These are phyloP conservation scores for Microbotryum silenes-acaulis DNA, from an alignment of 1,284 basidiomycete species.

Conservation along the genomic window DNA sequence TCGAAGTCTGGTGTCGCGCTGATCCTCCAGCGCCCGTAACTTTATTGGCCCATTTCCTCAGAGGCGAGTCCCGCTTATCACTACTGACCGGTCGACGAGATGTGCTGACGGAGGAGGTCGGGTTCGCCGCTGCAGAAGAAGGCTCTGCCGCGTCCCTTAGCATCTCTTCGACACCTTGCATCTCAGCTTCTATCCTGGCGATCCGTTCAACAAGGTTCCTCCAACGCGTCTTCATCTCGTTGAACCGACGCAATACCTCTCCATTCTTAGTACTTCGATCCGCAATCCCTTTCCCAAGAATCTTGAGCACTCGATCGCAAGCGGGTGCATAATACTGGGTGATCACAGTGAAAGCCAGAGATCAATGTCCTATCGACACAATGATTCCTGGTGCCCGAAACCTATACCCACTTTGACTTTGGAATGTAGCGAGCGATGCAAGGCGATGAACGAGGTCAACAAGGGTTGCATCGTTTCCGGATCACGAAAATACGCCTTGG, in stretches of 20 bases:
- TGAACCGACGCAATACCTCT: conserved; percentile 75
- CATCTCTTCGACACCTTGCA: conserved; percentile 61
- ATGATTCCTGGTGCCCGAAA: neutral
- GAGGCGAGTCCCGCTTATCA: too few relatives aligned
- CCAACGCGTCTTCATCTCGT: conserved; percentile 78
- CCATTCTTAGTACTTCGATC: conserved; percentile 91
- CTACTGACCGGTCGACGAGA: too few relatives aligned
- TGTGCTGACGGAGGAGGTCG: too few relatives aligned
- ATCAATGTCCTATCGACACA: neutral
- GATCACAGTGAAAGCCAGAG: neutral
- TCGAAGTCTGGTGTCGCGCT: conserved; percentile 48
- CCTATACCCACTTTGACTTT: conserved; percentile 9
- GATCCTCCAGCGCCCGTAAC: too few relatives aligned
- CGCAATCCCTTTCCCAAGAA: conserved; percentile 82
- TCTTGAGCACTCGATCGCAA: conserved; percentile 81
- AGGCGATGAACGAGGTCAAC: conserved; percentile 5
- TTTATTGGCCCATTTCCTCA: too few relatives aligned
- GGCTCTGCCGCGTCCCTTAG: conserved; percentile 41
- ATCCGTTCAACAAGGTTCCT: conserved; percentile 47
- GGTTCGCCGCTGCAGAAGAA: neutral
- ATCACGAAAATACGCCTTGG: conserved; percentile 5
- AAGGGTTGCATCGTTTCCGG: conserved; percentile 1
- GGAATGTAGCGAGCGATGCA: conserved; percentile 15
- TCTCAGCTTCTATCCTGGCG: conserved; percentile 65
- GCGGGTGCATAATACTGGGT: conserved; percentile 79